phyloP scores from a whole-genome alignment of 768 basidiomycete species.

The Tylopilus subfusipes region DNA sequence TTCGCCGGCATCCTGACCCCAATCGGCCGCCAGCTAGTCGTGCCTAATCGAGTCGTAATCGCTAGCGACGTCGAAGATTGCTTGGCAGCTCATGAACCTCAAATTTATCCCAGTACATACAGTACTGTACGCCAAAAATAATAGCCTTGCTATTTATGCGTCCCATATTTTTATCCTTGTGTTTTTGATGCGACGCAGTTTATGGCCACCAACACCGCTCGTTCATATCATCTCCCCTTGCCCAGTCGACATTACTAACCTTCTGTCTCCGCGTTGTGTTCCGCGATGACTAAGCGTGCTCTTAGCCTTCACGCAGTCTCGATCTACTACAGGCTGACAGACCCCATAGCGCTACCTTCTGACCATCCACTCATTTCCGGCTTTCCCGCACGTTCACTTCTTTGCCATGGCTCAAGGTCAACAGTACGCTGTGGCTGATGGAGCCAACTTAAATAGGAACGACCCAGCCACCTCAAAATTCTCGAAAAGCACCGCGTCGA shows the following conservation, averaged over 20 bases:
- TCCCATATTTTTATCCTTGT: conserved; percentile 23
- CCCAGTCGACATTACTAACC: neutral
- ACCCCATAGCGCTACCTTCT: conserved; percentile 4
- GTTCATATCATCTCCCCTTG: neutral
- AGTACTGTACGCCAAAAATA: conserved; percentile 35
- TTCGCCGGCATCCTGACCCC: conserved; percentile 14
- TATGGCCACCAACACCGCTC: neutral
- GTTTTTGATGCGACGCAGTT: neutral
- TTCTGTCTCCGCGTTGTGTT: conserved; percentile 9
- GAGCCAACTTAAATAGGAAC: conserved; percentile 10
- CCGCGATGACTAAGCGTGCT: conserved; percentile 21
- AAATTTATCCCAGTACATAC: conserved; percentile 21
- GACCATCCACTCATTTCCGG: conserved; percentile 14
- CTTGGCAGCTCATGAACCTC: conserved; percentile 14
- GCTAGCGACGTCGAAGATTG: conserved; percentile 28
- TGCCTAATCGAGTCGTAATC: conserved; percentile 28
- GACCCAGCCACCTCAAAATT: conserved; percentile 11
- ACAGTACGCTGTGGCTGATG: conserved; percentile 13
- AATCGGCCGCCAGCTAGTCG: conserved; percentile 6
- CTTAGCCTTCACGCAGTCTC: conserved; percentile 17
- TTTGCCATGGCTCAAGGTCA: conserved; percentile 32
- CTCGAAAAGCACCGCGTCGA: conserved; percentile 35
- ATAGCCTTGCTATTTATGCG: conserved; percentile 27
- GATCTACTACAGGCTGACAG: neutral
- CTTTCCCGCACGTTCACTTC: conserved; percentile 27